A percentile compares a stretch with the other conserved stretches of the same genome.
Conservation (phyloP, 352 stramenopile genomes). For the Albugo candida region DNA sequence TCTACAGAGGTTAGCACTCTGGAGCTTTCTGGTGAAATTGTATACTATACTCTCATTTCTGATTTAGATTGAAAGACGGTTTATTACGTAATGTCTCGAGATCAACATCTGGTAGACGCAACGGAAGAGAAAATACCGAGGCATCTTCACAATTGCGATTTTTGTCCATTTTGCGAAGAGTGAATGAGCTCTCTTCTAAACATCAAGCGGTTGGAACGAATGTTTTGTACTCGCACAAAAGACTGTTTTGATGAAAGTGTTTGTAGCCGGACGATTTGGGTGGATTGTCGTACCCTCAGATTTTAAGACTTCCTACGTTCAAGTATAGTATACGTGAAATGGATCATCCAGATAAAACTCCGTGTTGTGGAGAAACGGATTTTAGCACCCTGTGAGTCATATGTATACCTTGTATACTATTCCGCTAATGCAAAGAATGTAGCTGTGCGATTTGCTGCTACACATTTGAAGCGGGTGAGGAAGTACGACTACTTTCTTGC, state of each 20-base stretch:
- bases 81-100: too few species aligned
- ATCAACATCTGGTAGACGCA: too few species aligned
- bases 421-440: not conserved
- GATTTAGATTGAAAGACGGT: too few species aligned
- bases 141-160: slow-evolving; percentile 15
- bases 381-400: not conserved
- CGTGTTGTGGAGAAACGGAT: slow-evolving; percentile 8
- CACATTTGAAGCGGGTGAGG: slow-evolving; percentile 54
- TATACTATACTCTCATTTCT: too few species aligned
- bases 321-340: slow-evolving; percentile 31
- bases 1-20: too few species aligned
- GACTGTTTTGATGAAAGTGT: slow-evolving; percentile 1
- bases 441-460: slow-evolving; percentile 66
- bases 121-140: too few species aligned
- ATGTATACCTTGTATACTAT: not conserved
- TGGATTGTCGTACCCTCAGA: slow-evolving; percentile 64
- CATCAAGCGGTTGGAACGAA: slow-evolving; percentile 28
- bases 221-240: not conserved
- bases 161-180: slow-evolving; percentile 48
- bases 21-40: too few species aligned
- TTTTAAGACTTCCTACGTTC: slow-evolving; percentile 60
- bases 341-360: slow-evolving; percentile 21
- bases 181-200: slow-evolving; percentile 70
- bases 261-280: slow-evolving; percentile 7
- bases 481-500: slow-evolving; percentile 63